A percentile compares a stretch with the other conserved stretches of the same genome.
phyloP scores from a whole-genome alignment of 768 basidiomycete genomes.

The Pulveroboletus frians region DNA sequence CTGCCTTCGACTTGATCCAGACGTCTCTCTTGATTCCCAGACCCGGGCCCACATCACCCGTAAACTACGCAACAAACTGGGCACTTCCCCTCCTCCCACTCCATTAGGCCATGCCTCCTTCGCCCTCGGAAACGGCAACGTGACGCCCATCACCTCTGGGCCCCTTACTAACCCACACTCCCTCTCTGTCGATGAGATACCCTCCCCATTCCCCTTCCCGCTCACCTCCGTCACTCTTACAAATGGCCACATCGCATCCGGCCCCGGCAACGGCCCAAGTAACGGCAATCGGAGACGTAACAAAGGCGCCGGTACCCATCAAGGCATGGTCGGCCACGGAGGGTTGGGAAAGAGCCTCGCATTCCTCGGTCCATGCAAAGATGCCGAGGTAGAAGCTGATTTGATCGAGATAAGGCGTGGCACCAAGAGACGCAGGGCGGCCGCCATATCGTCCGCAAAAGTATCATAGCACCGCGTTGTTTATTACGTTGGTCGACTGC shows the following conservation, averaged over 20 bases:
- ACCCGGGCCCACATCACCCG: slow-evolving; percentile 77
- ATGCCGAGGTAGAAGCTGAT: slow-evolving; percentile 69
- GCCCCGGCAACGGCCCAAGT: slow-evolving; percentile 36
- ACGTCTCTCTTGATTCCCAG: slow-evolving; percentile 69
- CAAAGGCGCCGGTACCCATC: slow-evolving; percentile 51
- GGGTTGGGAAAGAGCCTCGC: slow-evolving; percentile 70
- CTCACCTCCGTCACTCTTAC: slow-evolving; percentile 53
- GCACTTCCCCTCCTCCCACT: slow-evolving; percentile 74
- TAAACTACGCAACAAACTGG: slow-evolving; percentile 77
- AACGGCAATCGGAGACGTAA: slow-evolving; percentile 39
- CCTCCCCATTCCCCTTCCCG: slow-evolving; percentile 77
- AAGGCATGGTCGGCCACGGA: slow-evolving; percentile 51
- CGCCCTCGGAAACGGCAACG: slow-evolving; percentile 34
- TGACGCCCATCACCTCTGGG: slow-evolving; percentile 60
- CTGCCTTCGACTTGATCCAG: slow-evolving; percentile 33
- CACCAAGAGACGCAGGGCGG: slow-evolving; percentile 49
- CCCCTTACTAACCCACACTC: slow-evolving; percentile 80
- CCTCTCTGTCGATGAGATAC: slow-evolving; percentile 79
- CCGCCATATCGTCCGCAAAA: slow-evolving; percentile 29
- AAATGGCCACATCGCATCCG: slow-evolving; percentile 30
- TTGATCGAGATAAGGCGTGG: slow-evolving; percentile 74
- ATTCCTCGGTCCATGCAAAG: slow-evolving; percentile 54
- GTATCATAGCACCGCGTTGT: slow-evolving; percentile 17
- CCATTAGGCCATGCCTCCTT: slow-evolving; percentile 44
- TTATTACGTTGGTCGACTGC: background rate